phyloP scores from a whole-genome alignment of 2,329 filamentous ascomycete genomes.

The Curvularia verruculosa region DNA sequence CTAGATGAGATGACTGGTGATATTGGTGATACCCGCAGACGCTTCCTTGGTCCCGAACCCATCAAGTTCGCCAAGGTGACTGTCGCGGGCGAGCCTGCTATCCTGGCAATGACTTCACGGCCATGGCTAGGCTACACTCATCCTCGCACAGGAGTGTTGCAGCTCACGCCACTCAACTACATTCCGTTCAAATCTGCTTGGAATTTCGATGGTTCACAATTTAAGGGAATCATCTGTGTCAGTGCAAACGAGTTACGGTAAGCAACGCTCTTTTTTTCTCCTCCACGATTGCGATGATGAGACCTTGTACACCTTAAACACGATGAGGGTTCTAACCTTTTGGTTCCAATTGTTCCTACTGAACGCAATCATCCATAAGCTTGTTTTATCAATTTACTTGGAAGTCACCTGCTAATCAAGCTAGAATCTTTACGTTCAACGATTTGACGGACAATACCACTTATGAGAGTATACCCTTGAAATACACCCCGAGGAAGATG shows the following conservation, averaged over 20 bases:
- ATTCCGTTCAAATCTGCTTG: slow-evolving; percentile 89
- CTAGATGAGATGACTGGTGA: slow-evolving; percentile 96
- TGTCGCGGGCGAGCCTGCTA: slow-evolving; percentile 81
- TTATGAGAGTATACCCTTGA: slow-evolving; percentile 82
- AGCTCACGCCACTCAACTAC: slow-evolving; percentile 90
- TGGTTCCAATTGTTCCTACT: slow-evolving; percentile 96
- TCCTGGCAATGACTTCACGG: slow-evolving; percentile 87
- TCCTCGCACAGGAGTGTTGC: slow-evolving; percentile 82
- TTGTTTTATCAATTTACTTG: background rate
- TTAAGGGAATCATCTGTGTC: slow-evolving; percentile 92
- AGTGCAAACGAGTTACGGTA: slow-evolving; percentile 88
- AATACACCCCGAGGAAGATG: slow-evolving; percentile 88
- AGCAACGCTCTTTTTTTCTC: slow-evolving; percentile 47
- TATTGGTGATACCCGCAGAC: slow-evolving; percentile 89
- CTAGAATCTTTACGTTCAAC: slow-evolving; percentile 86
- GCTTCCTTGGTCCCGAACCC: slow-evolving; percentile 89
- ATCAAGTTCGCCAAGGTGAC: slow-evolving; percentile 92
- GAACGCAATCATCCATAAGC: slow-evolving; percentile 55
- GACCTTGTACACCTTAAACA: slow-evolving; percentile 55
- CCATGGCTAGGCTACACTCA: slow-evolving; percentile 98
- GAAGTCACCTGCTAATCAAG: slow-evolving; percentile 18
- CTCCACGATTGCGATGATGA: slow-evolving; percentile 64
- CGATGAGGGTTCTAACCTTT: slow-evolving; percentile 58
- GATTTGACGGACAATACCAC: slow-evolving; percentile 84
- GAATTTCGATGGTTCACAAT: slow-evolving; percentile 96